These are phyloP conservation scores for Macrolepiota dolichaula DNA, from an alignment of 768 basidiomycete species.

Conservation along the genomic window DNA sequence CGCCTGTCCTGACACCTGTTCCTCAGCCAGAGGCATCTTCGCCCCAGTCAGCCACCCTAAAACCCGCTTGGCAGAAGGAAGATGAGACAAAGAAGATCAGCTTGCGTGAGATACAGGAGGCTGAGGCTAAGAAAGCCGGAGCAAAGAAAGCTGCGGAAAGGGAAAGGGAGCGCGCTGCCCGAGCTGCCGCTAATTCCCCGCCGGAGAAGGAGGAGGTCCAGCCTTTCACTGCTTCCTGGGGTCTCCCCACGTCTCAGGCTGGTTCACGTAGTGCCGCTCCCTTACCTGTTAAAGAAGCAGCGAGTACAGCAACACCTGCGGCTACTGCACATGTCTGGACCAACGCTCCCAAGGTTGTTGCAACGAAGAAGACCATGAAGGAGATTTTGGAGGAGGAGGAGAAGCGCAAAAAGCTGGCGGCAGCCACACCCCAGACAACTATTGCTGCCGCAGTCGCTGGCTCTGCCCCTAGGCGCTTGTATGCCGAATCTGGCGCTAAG, in stretches of 20 bases:
- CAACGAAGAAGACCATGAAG: conserved; percentile 90
- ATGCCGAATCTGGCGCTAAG: conserved; percentile 79
- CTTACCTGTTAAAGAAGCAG: conserved; percentile 38
- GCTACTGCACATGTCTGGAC: conserved; percentile 64
- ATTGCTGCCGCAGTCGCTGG: conserved; percentile 49
- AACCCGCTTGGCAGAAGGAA: conserved; percentile 65
- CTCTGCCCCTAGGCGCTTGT: conserved; percentile 60
- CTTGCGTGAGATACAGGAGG: conserved; percentile 93
- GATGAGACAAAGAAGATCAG: conserved; percentile 72
- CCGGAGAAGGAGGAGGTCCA: conserved; percentile 56
- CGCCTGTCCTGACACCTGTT: not conserved
- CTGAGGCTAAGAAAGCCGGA: conserved; percentile 80
- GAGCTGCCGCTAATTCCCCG: conserved; percentile 31
- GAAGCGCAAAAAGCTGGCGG: conserved; percentile 59
- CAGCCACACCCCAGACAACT: conserved; percentile 51
- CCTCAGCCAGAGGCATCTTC: conserved; percentile 13
- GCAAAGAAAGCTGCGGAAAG: conserved; percentile 72
- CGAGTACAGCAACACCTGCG: conserved; percentile 25
- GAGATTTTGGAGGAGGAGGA: conserved; percentile 99
- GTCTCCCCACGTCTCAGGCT: conserved; percentile 79
- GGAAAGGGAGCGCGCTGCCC: conserved; percentile 62
- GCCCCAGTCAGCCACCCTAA: conserved; percentile 26
- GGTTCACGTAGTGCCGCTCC: conserved; percentile 42
- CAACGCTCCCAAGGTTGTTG: conserved; percentile 47
- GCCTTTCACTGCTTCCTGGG: conserved; percentile 75